Base-by-base conservation (phyloP, 257 asterid species). In the Rhazya stricta region DNA sequence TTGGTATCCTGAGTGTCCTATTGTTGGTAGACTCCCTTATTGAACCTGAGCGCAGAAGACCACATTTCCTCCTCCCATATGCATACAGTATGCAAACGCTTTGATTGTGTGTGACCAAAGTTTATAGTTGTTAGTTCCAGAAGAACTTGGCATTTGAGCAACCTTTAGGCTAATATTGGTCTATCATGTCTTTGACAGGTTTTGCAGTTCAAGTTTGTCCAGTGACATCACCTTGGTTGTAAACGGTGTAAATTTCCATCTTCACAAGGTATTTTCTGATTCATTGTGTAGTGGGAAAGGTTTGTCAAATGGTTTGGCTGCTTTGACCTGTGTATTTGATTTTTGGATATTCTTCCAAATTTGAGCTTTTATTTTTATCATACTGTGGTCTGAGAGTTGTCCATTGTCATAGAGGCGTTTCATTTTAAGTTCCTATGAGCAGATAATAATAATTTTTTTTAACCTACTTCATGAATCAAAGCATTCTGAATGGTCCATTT, bases 211-310 rank as follows among this genome's bases (percentile, higher is more conserved):
- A 67, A 91, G 83, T 85, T 80, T 94, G 86, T 90, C 88, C 48
- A 90, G 94, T 50, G 97, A 94, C 83, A 78, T 94, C 74, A 88
- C 88, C 27, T 76, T 92, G 87, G 89, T 87, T 60, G 92, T 94
- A 65, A 91, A 85, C 18, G 89, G 86, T 43, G 83, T 87, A 58
- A 85, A 78, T 74, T 90, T 94, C 87, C 97, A 86, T 89, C 95
- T 94, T 81, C 97, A 94, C 83, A 94, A 94, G 97, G 97, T 94
- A 86, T 72, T 66, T 73, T 63, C 66, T 65, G 57, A 74, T 76
- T 67, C 74, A 42, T 75, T 42, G 12, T 72, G 43, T 61, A 25
- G 69, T 60, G 30, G 57, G 51, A 29, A 58, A 39, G 37, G 30
- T 21, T 70, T 74, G 42, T 25, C 18, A 50, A 41, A 43, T 32